phyloP scores from a whole-genome alignment of 371 early-diverging fungal species.

The Apophysomyces trapeziformis region DNA sequence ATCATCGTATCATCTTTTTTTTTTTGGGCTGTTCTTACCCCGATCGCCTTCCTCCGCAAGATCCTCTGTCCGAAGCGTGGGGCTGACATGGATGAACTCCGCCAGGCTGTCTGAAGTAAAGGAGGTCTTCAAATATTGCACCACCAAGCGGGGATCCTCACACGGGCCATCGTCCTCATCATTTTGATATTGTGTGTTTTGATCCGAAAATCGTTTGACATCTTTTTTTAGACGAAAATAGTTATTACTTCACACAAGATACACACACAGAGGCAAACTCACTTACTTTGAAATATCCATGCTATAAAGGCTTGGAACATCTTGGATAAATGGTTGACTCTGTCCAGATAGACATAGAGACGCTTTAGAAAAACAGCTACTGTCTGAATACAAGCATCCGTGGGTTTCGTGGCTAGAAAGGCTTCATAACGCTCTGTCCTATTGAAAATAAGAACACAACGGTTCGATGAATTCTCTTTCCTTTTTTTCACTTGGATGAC shows the following conservation, averaged over 20 bases:
- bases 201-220: neutral
- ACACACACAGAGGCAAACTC: too few species aligned
- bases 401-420: neutral
- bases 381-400: neutral
- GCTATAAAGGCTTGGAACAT: constrained; percentile 21
- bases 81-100: neutral
- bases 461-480: too few species aligned
- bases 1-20: neutral
- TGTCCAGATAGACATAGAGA: neutral
- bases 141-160: constrained; percentile 13
- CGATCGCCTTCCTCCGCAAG: constrained; percentile 7
- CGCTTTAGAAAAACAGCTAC: neutral
- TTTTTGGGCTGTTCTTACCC: constrained; percentile 1
- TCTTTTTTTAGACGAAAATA: neutral
- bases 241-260: too few species aligned
- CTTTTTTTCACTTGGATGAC: too few species aligned
- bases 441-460: neutral
- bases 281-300: constrained; percentile 12
- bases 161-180: constrained; percentile 7
- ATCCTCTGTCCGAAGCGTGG: neutral
- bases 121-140: constrained; percentile 16
- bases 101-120: constrained; percentile 18
- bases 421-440: constrained; percentile 14
- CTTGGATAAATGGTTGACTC: constrained; percentile 5
- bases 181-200: neutral